These are phyloP conservation scores for Penicillium expansum DNA, from an alignment of 2,329 filamentous ascomycete genomes.

Conservation along the genomic window DNA sequence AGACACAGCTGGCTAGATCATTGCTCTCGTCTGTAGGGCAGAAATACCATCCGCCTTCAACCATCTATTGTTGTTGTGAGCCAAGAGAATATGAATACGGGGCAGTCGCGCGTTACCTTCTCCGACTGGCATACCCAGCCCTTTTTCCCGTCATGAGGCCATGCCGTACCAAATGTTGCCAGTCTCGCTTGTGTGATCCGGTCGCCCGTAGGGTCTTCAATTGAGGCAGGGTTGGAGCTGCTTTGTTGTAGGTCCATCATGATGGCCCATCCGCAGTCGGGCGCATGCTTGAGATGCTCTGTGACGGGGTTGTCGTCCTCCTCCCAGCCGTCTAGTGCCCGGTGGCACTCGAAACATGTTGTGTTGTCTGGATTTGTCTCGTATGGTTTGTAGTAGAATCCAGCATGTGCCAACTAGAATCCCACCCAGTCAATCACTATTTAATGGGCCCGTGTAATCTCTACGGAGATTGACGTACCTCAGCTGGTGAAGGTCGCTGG, in stretches of 20 bases:
- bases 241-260: conserved; percentile 58
- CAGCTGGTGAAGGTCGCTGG: conserved; percentile 60
- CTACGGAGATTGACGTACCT: conserved; percentile 49
- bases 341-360: conserved; percentile 80
- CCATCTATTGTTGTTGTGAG: conserved; percentile 58
- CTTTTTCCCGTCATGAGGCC: conserved; percentile 86
- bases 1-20: conserved; percentile 86
- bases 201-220: conserved; percentile 71
- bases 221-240: conserved; percentile 46
- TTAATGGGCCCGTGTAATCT: background rate
- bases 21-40: conserved; percentile 79
- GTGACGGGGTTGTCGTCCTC: conserved; percentile 74
- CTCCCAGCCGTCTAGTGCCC: conserved; percentile 89
- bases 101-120: conserved; percentile 59
- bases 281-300: conserved; percentile 82
- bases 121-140: conserved; percentile 88
- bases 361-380: conserved; percentile 79
- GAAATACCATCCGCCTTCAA: conserved; percentile 90
- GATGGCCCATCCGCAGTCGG: conserved; percentile 83
- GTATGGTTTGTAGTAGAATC: conserved; percentile 83
- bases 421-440: background rate
- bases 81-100: conserved; percentile 11
- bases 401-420: conserved; percentile 76
- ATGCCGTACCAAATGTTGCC: conserved; percentile 77
- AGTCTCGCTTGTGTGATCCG: conserved; percentile 73